Conservation (phyloP, 225 moss, liverwort and hornwort genomes). For the Polytrichum commune region DNA sequence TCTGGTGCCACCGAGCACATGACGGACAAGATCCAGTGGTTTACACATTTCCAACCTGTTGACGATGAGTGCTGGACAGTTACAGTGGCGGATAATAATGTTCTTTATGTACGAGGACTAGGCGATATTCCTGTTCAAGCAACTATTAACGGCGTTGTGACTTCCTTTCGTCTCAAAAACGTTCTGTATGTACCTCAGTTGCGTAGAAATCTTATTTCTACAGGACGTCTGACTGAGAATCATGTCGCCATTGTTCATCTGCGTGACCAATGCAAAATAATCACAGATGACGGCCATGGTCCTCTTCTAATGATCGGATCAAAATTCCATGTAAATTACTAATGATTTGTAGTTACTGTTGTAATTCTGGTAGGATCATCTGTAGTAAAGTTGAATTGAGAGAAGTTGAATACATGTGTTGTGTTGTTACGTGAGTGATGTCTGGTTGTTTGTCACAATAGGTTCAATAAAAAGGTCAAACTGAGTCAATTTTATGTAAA, state of each 20-base stretch:
- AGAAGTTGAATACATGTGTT: too few species aligned
- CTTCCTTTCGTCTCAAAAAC: not conserved
- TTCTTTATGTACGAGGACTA: not conserved
- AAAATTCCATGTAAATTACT: too few species aligned
- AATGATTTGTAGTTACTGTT: too few species aligned
- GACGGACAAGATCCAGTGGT: conserved; percentile 1
- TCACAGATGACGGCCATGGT: too few species aligned
- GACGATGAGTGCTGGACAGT: not conserved
- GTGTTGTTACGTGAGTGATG: too few species aligned
- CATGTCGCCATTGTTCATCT: not conserved
- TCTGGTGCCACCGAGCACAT: conserved; percentile 1
- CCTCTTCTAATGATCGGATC: too few species aligned
- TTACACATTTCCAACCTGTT: not conserved
- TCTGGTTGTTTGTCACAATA: too few species aligned
- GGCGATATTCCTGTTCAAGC: conserved; percentile 1
- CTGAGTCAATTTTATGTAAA: too few species aligned
- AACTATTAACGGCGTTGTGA: not conserved
- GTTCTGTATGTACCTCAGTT: conserved; percentile 8
- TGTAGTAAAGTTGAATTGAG: too few species aligned
- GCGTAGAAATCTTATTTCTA: not conserved
- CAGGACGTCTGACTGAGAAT: not conserved
- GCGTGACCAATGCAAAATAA: too few species aligned
- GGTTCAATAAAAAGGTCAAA: too few species aligned
- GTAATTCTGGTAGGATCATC: too few species aligned
- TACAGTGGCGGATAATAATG: not conserved